Evolutionary conservation across 768 basidiomycete species (phyloP), one percentile per base, ranked within the genome.

Genomic region (Pulveroboletus sp.): DNA sequence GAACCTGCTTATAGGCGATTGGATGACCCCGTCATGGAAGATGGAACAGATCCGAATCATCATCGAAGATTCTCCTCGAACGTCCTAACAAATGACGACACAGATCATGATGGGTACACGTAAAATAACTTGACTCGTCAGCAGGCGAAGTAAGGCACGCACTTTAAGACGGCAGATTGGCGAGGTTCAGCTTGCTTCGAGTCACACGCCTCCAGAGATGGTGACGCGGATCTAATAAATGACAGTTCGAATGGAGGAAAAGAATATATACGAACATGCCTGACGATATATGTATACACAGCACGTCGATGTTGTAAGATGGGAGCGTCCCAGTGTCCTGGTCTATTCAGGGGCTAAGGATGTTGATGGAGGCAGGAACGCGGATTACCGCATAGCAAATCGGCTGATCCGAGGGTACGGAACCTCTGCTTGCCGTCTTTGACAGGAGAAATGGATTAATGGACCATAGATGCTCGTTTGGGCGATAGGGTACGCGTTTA

Each of bases 381-480:
- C 31, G 26, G 16, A 32, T 8, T 5, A 20, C 39, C 5, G 19
- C 34, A 23, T 19, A 36, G 30, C 6, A 20, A 9, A 13, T 41
- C 43, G 14, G 20, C 39, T 24, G 6, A 14, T 22, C 41, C 53
- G 10, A 9, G 43, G 31, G 3, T 9, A 34, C 7, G 54, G 43
- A 50, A 24, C 24, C 27, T 43, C 34, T 2, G 5, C 16, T 42
- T 57, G 11, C 59, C 44, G 49, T 49, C 23, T 54, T 32, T 35
- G 32, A 23, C 5, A 2, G 23, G 6, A 1, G 13, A 19, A 27
- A 41, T 11, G 13, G 27, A 58, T 60, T 50, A 56, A 60, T 60
- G 42, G 41, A 0, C 2, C 9, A 0, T 43, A 17, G 17, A 45
- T 31, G 37, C 55, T 47, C 10, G 9, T 49, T 57, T 38, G 6